phyloP scores from a whole-genome alignment of 345 rosid genomes.

The Eutrema heterophyllum region DNA sequence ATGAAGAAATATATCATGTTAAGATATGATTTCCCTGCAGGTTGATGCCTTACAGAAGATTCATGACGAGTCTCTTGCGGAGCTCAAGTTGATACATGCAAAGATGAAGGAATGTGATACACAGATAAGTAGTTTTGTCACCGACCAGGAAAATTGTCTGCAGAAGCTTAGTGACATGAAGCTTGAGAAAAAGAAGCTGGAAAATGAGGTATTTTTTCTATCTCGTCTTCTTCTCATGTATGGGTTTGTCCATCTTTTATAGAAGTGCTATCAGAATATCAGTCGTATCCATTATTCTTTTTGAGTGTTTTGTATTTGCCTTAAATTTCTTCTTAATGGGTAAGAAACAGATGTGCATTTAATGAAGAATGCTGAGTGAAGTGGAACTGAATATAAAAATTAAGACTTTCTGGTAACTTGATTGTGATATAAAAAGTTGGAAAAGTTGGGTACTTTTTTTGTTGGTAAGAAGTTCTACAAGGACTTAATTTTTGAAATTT shows the following conservation, averaged over 20 bases:
- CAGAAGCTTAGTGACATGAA: conserved; percentile 64
- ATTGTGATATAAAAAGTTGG: neutral
- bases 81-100: conserved; percentile 57
- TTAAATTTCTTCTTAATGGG: neutral
- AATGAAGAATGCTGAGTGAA: neutral
- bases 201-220: conserved; percentile 72
- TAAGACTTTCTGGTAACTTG: neutral
- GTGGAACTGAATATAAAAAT: neutral
- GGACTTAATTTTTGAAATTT: neutral
- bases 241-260: neutral
- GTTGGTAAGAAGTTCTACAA: neutral
- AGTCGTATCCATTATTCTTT: neutral
- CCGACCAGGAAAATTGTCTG: conserved; percentile 70
- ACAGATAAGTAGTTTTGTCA: conserved; percentile 60
- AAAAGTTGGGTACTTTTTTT: neutral
- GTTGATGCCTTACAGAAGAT: conserved; percentile 47
- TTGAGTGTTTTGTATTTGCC: neutral
- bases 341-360: neutral
- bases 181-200: conserved; percentile 88
- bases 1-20: conserved; percentile 10
- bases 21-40: conserved; percentile 41
- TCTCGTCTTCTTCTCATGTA: neutral
- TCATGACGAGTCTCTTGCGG: conserved; percentile 61
- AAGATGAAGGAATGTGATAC: conserved; percentile 95
- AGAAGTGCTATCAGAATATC: neutral